These are phyloP conservation scores for Suillus lakei DNA, from an alignment of 768 basidiomycete species.

Conservation along the genomic window DNA sequence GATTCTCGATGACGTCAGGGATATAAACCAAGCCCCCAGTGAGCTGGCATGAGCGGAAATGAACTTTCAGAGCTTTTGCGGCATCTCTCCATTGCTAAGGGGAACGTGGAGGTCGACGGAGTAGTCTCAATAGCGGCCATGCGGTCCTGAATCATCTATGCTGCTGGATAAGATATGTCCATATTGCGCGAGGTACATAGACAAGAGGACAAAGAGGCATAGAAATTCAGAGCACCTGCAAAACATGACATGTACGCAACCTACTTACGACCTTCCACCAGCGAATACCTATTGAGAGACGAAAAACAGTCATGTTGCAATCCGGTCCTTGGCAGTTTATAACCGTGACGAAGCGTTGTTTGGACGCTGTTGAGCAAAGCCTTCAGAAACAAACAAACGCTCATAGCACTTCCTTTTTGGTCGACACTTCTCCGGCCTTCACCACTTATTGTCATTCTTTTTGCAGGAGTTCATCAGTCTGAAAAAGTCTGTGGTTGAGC, in stretches of 20 bases:
- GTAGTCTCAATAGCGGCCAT: not conserved
- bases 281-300: not conserved
- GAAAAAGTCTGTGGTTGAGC: not conserved
- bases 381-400: conserved; percentile 16
- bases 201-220: not conserved
- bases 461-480: not conserved
- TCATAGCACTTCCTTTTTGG: not conserved
- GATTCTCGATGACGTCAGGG: not conserved
- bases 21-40: not conserved
- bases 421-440: not conserved
- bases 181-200: not conserved
- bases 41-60: not conserved
- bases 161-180: not conserved
- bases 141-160: not conserved
- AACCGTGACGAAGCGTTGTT: too few species aligned
- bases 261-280: not conserved
- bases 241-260: not conserved
- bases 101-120: not conserved
- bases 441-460: not conserved
- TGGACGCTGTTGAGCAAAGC: conserved; percentile 7
- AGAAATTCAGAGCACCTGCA: not conserved
- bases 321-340: too few species aligned
- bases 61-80: not conserved
- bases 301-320: not conserved
- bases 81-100: not conserved